Evolutionary conservation across 2,329 filamentous ascomycete species (phyloP), one percentile per base, ranked within the genome.

Genomic region (Pseudogymnoascus sp.): DNA sequence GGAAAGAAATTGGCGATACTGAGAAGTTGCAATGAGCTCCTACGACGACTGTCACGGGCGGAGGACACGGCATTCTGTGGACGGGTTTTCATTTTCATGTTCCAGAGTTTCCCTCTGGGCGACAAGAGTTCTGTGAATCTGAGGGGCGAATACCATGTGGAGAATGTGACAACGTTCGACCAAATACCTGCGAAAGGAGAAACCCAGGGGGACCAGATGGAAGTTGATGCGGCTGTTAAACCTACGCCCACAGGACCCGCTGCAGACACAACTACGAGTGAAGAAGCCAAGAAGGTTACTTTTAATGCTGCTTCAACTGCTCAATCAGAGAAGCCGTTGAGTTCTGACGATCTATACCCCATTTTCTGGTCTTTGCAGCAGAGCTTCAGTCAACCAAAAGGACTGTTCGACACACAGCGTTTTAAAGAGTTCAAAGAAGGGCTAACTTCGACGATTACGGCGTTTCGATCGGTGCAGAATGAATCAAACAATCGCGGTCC

Each of bases 11-110:
- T 97, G 44, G 87, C 96, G 64, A 95, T 97, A 68, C 79, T 99
- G n/a, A 84, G 95, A 71, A 90, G 89, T 65, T 99, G 95, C 77
- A 99, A 97, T 75, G 95, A 97, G 76, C 81, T 99, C 14, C 81
- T 99, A n/a, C 87, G 93, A 37, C 85, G 95, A 53, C 82, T 99
- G 2, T 97, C 95, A n/a, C 86, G 95, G 63, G 93, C 95, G 3
- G 93, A 97, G 74, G 95, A 99, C 75, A 96, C 95, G 0, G 92
- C 96, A 0, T 99, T 99, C 73, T 99, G 95, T 72, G 95, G 95
- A 14, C 85, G 95, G 40, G 95, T 99, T 25, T 97, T 97, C 75
- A 97, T 99, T 67, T 99, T 97, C 75, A 85, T 99, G 73, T 99
- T 97, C 75, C 95, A 99, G 75, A 96, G 92, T 74, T 97, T 99